These are phyloP conservation scores for Tricholoma matsutake DNA, from an alignment of 768 basidiomycete genomes.

Conservation along the genomic window DNA sequence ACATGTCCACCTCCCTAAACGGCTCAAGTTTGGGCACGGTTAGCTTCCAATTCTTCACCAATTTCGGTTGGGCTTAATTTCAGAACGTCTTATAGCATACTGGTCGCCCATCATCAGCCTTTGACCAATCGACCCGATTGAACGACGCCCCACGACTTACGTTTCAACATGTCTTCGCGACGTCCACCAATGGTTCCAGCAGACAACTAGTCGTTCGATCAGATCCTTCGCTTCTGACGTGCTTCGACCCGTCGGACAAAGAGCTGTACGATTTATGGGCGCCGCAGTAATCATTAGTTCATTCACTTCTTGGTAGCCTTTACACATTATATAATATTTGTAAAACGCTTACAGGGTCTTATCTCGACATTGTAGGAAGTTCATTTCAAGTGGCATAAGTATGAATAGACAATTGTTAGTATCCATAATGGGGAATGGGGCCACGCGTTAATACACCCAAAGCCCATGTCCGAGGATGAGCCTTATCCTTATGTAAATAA, in stretches of 20 bases:
- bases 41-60: neutral
- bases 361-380: no score
- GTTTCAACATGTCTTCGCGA: constrained; percentile 28
- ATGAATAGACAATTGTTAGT: no score
- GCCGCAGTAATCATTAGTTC: constrained; percentile 36
- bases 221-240: constrained; percentile 65
- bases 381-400: no score
- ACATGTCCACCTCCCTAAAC: no score
- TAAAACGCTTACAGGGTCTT: no score
- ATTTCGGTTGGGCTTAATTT: neutral
- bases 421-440: no score
- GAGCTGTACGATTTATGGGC: constrained; percentile 80
- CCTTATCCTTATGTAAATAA: no score
- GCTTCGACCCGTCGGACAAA: constrained; percentile 73
- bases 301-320: no score
- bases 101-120: constrained; percentile 32
- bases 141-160: constrained; percentile 28
- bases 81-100: constrained; percentile 8
- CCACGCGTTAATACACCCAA: no score
- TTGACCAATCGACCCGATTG: constrained; percentile 14
- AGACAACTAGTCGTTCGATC: constrained; percentile 51
- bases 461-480: no score
- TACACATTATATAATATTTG: no score
- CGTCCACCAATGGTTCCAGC: constrained; percentile 21
- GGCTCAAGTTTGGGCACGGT: neutral